Evolutionary conservation across 371 early-diverging fungal genomes (phyloP), one percentile per base, ranked within the genome.

Genomic region (Mycotypha africana): DNA sequence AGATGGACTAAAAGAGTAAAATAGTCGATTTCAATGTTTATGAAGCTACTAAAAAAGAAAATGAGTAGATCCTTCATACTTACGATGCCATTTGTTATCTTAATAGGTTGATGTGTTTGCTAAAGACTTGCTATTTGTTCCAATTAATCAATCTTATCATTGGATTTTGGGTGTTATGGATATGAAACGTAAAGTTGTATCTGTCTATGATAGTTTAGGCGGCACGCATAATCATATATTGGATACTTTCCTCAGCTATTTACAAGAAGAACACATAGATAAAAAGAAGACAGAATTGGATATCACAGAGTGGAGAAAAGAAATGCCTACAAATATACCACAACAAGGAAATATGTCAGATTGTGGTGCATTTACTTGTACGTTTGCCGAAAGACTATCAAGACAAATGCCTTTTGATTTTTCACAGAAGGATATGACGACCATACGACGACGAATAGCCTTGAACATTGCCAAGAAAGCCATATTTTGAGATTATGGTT

Each of bases 331-430:
- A 65, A 67, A 81, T 51, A 91, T 92, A 16, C 95, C 97, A 0
- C 58, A 60, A 6, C 98, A 98, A 63, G 47, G 61, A 25, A 98
- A 98, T 58, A 89, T 92, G 32, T 89, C 79, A 38, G 98, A 98
- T 64, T 98, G 98, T 64, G 98, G 98, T n/a, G 96, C 98, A 3
- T 98, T 98, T 65, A 83, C 93, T 0, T 88, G 88, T 51, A 85
- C 85, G 24, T 95, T 91, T 74, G 91, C 93, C 5, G 94, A 95
- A 53, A 76, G 79, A 53, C 42, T 70, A 15, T 59, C 85, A 7
- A 68, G 88, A 14, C 67, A 74, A 2, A 56, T 59, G 2, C 47
- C 58, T 4, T 84, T 93, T 51, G 75, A 75, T 16, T 95, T 95
- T 59, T 60, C 75, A 0, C 93, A 94, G 49, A 53, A 60, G 12